Evolutionary conservation across 805 yeast species (phyloP).

Genomic region (Starmerella scarabaei): DNA sequence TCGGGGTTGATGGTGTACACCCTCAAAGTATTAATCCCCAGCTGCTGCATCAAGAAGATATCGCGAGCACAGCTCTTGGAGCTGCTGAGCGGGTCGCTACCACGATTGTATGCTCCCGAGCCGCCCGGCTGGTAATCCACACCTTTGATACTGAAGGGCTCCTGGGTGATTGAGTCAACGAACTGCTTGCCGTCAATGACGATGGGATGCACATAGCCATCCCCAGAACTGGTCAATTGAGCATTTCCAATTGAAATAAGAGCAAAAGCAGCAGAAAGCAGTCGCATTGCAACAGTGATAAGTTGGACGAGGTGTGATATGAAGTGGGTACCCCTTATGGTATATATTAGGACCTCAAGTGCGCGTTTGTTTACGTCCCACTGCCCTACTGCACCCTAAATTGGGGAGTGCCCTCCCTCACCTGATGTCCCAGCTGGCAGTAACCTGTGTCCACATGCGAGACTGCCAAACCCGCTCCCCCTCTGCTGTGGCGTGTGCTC

Average conservation of each 20-base stretch:
- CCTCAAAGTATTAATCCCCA: constrained; percentile 77
- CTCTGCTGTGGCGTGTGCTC: background rate
- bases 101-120: constrained; percentile 48
- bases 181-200: constrained; percentile 58
- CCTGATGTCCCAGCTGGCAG: too few relatives aligned
- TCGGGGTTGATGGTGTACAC: constrained; percentile 78
- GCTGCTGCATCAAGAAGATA: constrained; percentile 60
- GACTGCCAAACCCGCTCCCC: background rate
- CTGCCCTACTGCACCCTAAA: too few relatives aligned
- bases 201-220: constrained; percentile 45
- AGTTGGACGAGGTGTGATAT: background rate
- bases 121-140: constrained; percentile 97
- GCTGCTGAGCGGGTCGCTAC: constrained; percentile 65
- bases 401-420: too few relatives aligned
- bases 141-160: constrained; percentile 68
- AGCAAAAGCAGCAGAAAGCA: background rate
- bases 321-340: too few relatives aligned
- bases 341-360: too few relatives aligned
- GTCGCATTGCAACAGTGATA: too few relatives aligned
- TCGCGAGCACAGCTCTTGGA: constrained; percentile 67
- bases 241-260: too few relatives aligned
- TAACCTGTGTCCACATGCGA: too few relatives aligned
- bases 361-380: too few relatives aligned
- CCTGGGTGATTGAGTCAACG: constrained; percentile 56
- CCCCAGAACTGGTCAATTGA: too few relatives aligned